Evolutionary conservation across 495 filamentous ascomycete genomes (phyloP).

Genomic region (Penicillium salamii): DNA sequence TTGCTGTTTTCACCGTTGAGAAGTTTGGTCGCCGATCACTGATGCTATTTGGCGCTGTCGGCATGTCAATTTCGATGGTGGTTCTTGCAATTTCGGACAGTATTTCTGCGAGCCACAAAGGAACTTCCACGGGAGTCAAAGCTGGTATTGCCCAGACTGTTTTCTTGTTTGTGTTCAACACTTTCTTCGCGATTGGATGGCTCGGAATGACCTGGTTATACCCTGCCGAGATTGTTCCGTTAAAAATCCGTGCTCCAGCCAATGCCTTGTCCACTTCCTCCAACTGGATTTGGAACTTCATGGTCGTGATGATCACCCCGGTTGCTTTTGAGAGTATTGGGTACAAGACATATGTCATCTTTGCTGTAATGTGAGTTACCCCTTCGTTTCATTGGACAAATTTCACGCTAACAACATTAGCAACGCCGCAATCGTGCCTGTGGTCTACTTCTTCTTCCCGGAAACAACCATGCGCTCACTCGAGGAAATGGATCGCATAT

Average conservation of each 20-base stretch:
- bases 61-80: conserved; percentile 68
- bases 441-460: conserved; percentile 73
- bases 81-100: conserved; percentile 54
- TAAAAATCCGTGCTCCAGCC: conserved; percentile 64
- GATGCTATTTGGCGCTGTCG: conserved; percentile 69
- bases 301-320: conserved; percentile 64
- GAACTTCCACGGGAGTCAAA: conserved; percentile 23
- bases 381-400: background rate
- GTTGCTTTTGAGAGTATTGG: conserved; percentile 59
- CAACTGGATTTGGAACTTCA: conserved; percentile 63
- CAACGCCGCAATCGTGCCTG: conserved; percentile 67
- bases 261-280: conserved; percentile 62
- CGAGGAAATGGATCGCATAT: conserved; percentile 76
- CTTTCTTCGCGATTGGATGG: conserved; percentile 76
- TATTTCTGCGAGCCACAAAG: conserved; percentile 25
- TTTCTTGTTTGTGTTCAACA: conserved; percentile 73
- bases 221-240: conserved; percentile 64
- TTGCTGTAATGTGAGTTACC: conserved; percentile 54
- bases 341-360: conserved; percentile 67
- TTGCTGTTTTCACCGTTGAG: conserved; percentile 70
- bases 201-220: conserved; percentile 74
- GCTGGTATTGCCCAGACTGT: conserved; percentile 50
- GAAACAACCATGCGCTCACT: conserved; percentile 71
- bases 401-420: conserved; percentile 26
- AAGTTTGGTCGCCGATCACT: conserved; percentile 65